Conservation (phyloP, 768 basidiomycete genomes). For the Trametes maxima region DNA sequence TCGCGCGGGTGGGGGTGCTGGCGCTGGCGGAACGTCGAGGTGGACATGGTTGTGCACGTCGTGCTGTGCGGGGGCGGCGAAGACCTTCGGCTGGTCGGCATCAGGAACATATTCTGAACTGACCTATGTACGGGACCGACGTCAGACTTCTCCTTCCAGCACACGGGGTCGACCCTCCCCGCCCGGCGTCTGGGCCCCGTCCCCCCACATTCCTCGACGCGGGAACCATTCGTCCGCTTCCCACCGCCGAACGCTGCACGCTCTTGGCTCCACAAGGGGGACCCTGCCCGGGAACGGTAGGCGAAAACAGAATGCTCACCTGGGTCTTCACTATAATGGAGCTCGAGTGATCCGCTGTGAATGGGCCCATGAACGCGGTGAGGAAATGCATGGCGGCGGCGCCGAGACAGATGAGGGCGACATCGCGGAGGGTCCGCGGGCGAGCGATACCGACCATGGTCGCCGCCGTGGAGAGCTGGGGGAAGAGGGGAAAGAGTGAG, state of each 20-base stretch:
- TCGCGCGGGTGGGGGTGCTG: constrained; percentile 16
- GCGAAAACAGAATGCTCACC: constrained; percentile 17
- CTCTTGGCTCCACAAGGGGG: background rate
- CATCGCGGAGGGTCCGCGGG: constrained; percentile 56
- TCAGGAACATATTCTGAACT: constrained; percentile 14
- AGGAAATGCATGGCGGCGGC: constrained; percentile 58
- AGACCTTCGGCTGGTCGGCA: constrained; percentile 6
- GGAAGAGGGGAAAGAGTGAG: constrained; percentile 8
- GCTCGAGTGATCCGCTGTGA: constrained; percentile 22
- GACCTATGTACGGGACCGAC: background rate
- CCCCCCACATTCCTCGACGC: background rate
- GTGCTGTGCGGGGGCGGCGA: constrained; percentile 8
- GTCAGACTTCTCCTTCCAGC: too few species aligned
- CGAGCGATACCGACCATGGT: constrained; percentile 31
- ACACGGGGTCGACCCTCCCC: background rate
- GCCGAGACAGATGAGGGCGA: constrained; percentile 58
- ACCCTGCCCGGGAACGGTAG: constrained; percentile 7
- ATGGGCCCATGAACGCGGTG: constrained; percentile 42
- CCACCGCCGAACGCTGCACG: background rate
- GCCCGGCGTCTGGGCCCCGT: background rate
- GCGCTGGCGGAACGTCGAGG: constrained; percentile 2
- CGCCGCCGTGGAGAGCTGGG: constrained; percentile 7
- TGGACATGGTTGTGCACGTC: constrained; percentile 10
- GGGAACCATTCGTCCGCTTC: background rate
- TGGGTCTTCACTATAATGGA: constrained; percentile 40